Conservation (phyloP, 1,284 basidiomycete genomes). For the Laetiporus sulphureus region DNA sequence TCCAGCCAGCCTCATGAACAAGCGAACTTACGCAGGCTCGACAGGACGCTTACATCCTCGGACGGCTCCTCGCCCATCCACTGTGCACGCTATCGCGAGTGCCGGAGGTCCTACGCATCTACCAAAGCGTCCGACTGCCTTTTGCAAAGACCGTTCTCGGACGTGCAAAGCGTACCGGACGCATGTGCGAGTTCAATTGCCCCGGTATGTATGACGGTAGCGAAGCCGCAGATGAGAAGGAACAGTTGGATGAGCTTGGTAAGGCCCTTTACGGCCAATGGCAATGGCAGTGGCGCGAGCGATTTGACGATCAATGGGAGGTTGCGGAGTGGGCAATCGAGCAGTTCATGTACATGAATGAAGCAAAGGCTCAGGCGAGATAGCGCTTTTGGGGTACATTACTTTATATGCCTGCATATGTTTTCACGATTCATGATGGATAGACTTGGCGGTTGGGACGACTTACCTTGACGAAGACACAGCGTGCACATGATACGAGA, state of each 20-base stretch:
- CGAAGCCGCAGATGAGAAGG: neutral
- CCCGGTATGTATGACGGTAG: conserved; percentile 14
- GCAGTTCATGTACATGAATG: conserved; percentile 3
- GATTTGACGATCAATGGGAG: conserved; percentile 15
- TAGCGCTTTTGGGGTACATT: too few species aligned
- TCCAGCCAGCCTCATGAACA: neutral
- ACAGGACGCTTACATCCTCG: conserved; percentile 31
- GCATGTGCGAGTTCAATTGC: conserved; percentile 21
- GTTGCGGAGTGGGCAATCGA: conserved; percentile 10
- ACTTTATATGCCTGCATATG: too few species aligned
- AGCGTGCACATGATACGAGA: too few species aligned
- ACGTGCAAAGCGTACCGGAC: conserved; percentile 12
- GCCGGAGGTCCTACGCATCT: conserved; percentile 20
- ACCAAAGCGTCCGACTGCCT: conserved; percentile 26
- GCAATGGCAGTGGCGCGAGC: conserved; percentile 19
- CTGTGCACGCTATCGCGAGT: conserved; percentile 17
- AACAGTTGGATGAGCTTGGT: conserved; percentile 10
- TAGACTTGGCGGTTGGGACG: too few species aligned
- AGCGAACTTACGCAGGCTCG: neutral
- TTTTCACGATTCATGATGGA: too few species aligned
- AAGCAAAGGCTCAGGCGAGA: conserved; percentile 3
- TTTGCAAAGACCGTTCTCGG: conserved; percentile 13
- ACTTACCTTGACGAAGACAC: too few species aligned
- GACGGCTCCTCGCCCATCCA: conserved; percentile 25
- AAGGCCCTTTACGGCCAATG: conserved; percentile 13